phyloP scores from a whole-genome alignment of 2,329 filamentous ascomycete genomes.

The Colletotrichum incanum region DNA sequence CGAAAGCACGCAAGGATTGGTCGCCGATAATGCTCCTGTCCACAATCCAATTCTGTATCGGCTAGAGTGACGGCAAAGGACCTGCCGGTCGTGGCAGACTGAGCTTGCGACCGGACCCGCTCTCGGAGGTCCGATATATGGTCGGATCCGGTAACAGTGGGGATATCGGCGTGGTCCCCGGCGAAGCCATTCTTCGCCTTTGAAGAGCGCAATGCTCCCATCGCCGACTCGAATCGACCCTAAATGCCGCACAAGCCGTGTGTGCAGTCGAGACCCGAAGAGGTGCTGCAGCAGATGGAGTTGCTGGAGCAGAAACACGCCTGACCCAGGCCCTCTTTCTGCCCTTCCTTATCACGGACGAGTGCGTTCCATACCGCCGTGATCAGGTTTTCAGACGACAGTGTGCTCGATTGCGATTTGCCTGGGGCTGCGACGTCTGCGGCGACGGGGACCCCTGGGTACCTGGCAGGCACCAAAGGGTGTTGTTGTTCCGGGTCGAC shows the following conservation, averaged over 20 bases:
- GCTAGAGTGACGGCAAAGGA: background rate
- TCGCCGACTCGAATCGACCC: background rate
- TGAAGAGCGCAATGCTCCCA: background rate
- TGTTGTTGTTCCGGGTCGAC: slow-evolving; percentile 26
- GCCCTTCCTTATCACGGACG: slow-evolving; percentile 3
- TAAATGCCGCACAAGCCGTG: slow-evolving; percentile 51
- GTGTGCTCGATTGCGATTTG: background rate
- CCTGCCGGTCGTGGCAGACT: background rate
- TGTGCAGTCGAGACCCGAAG: slow-evolving; percentile 47
- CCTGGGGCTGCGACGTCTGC: background rate
- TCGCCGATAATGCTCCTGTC: background rate
- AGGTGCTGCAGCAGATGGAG: slow-evolving; percentile 48
- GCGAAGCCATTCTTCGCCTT: background rate
- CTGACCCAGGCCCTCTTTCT: slow-evolving; percentile 7
- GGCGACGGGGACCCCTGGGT: background rate
- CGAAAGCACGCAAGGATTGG: background rate
- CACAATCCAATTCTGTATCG: background rate
- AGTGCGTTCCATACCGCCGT: slow-evolving; percentile 25
- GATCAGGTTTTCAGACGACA: slow-evolving; percentile 1
- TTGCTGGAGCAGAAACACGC: slow-evolving; percentile 51
- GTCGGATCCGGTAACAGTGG: background rate
- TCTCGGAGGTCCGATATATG: background rate
- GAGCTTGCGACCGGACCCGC: too few relatives aligned
- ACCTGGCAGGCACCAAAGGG: background rate
- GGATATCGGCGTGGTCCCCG: background rate